A percentile compares a stretch with the other conserved stretches of the same genome.
These are phyloP conservation scores for Pseudopithomyces chartarum DNA, from an alignment of 2,329 filamentous ascomycete species.

Conservation along the genomic window DNA sequence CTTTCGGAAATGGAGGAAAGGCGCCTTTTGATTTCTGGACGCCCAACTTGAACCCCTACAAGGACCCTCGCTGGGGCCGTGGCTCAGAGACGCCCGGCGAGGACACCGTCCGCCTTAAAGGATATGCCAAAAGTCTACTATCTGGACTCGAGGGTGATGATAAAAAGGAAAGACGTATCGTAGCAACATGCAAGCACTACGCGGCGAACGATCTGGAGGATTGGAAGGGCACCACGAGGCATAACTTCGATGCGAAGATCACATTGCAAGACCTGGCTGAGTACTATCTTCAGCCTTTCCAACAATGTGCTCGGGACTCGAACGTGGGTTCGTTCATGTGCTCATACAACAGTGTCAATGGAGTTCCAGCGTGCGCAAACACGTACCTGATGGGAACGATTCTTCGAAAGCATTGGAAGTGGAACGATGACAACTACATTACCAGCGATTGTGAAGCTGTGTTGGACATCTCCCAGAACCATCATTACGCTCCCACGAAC, in stretches of 20 bases:
- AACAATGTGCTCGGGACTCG: conserved; percentile 53
- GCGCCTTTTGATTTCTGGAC: conserved; percentile 65
- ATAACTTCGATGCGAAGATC: conserved; percentile 63
- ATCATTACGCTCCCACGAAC: conserved; percentile 46
- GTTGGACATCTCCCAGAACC: conserved; percentile 61
- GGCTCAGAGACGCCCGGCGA: conserved; percentile 64
- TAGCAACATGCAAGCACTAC: conserved; percentile 55
- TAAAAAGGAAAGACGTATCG: conserved; percentile 37
- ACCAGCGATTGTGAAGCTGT: conserved; percentile 70
- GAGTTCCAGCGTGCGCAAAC: conserved; percentile 67
- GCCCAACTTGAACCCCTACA: conserved; percentile 70
- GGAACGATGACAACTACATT: conserved; percentile 64
- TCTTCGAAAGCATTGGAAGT: conserved; percentile 69
- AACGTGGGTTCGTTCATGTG: conserved; percentile 58
- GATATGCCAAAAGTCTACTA: conserved; percentile 48
- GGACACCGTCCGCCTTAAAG: conserved; percentile 56
- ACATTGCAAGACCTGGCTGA: conserved; percentile 67
- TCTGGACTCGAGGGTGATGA: conserved; percentile 18
- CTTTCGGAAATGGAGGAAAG: conserved; percentile 65
- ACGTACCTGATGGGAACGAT: conserved; percentile 66
- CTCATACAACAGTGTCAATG: conserved; percentile 67
- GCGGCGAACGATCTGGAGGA: conserved; percentile 37
- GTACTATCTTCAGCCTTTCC: conserved; percentile 71
- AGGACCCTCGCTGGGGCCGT: conserved; percentile 67
- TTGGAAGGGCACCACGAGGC: conserved; percentile 37